Base-by-base conservation (phyloP, 371 early-diverging fungal species). In the Apophysomyces elegans region DNA sequence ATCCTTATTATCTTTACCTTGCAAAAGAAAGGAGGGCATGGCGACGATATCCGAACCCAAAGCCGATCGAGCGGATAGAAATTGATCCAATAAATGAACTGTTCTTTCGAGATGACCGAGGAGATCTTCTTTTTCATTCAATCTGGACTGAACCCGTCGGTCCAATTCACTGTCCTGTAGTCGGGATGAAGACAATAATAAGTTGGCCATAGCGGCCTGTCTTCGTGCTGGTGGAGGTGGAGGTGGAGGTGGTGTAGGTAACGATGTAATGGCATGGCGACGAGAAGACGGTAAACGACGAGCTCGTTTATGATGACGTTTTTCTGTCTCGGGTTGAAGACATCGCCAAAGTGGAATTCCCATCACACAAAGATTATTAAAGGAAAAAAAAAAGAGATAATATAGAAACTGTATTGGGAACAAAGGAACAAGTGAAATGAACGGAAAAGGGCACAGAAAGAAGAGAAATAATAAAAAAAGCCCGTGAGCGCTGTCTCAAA, bases 91-190 rank as follows among this genome's bases (percentile, higher is more conserved):
- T 26, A 79, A 38, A 18, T 68, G 60, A 4, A 67, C 74, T 8
- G 78, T 78, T 32, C 72, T 64, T 61, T 73, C 69, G 16, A 76
- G 59, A 45, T 78, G 81, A 64, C 69, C 71, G 26, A 78, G 38
- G 32, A 78, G 57, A 69, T 74, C 73, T 62, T 71, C 76, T 32
- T 80, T 74, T 45, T 74, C 74, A 18, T 56, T 50, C 21, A 80
- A 71, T 39, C 75, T 62, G 13, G 67, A 70, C 4, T 74, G 71
- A 37, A 75, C 65, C 12, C 68, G 61, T 11, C 70, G 66, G 56
- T 79, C 77, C 6, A 75, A 61, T 61, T 70, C 73, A 13, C 46
- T 45, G 13, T 45, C 46, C 13, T 45, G 46, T n/a, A 45, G 12
- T 18, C 46, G 12, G 12, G 46, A 7, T 45, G 46, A 45, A n/a